Evolutionary conservation across 768 basidiomycete species (phyloP).

Genomic region (Suillus subaureus): DNA sequence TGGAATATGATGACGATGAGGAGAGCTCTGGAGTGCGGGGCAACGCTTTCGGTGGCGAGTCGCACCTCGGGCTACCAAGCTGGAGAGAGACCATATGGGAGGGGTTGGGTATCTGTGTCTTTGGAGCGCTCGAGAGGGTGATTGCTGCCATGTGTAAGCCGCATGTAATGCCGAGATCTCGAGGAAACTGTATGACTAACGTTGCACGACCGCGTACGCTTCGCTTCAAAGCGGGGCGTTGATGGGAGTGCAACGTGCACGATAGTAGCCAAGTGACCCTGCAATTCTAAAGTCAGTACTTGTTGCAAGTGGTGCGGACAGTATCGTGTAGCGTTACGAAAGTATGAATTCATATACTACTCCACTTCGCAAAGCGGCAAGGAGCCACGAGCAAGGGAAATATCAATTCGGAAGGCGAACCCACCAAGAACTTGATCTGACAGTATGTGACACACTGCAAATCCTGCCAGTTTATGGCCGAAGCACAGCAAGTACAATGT

Average conservation of each 20-base stretch:
- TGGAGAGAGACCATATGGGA: constrained; percentile 49
- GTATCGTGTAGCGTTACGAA: not conserved
- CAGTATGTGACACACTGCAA: not conserved
- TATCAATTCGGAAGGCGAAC: not conserved
- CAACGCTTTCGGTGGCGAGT: constrained; percentile 38
- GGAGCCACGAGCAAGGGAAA: not conserved
- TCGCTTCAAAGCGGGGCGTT: constrained; percentile 14
- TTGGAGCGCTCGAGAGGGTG: constrained; percentile 41
- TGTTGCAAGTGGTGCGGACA: not conserved
- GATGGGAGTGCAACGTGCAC: constrained; percentile 22
- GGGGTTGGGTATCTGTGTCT: constrained; percentile 42
- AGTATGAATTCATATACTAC: not conserved
- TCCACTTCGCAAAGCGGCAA: not conserved
- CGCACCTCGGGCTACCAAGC: constrained; percentile 36
- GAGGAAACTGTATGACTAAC: constrained; percentile 16
- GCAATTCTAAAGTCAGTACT: not conserved
- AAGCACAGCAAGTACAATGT: not conserved
- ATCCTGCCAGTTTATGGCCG: not conserved
- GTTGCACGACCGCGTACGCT: constrained; percentile 17
- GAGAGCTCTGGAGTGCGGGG: constrained; percentile 43
- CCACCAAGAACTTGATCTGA: not conserved
- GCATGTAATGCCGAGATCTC: constrained; percentile 32
- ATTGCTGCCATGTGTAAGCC: constrained; percentile 48
- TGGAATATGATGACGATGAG: constrained; percentile 33
- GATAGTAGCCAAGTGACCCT: constrained; percentile 13